phyloP scores from a whole-genome alignment of 768 basidiomycete genomes.

The Naganishia vaughanmartiniae region DNA sequence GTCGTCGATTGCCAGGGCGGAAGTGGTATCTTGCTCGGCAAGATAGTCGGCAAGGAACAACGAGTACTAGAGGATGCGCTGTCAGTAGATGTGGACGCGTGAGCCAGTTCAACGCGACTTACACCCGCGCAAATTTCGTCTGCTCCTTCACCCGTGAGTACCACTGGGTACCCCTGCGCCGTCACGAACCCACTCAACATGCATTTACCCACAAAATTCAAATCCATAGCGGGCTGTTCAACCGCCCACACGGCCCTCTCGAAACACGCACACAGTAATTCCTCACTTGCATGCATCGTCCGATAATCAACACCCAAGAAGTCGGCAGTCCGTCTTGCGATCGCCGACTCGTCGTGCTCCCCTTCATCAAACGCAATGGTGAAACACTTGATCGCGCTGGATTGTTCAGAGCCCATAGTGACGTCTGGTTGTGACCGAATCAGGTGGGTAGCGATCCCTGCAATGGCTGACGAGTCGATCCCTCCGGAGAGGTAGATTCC shows the following conservation, averaged over 20 bases:
- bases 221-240: slow-evolving; percentile 43
- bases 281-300: slow-evolving; percentile 37
- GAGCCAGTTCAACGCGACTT: background rate
- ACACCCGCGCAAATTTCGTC: slow-evolving; percentile 45
- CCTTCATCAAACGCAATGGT: slow-evolving; percentile 40
- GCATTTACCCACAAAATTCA: slow-evolving; percentile 45
- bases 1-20: slow-evolving; percentile 19
- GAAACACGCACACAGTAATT: slow-evolving; percentile 38
- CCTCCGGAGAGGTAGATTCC: slow-evolving; percentile 47
- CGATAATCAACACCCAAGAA: slow-evolving; percentile 40
- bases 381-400: slow-evolving; percentile 36
- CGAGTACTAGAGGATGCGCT: slow-evolving; percentile 30
- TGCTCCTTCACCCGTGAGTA: slow-evolving; percentile 47
- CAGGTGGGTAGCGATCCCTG: slow-evolving; percentile 43
- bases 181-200: slow-evolving; percentile 39
- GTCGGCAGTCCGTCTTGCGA: slow-evolving; percentile 42
- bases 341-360: slow-evolving; percentile 35
- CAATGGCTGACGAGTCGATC: slow-evolving; percentile 42
- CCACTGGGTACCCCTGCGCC: slow-evolving; percentile 44
- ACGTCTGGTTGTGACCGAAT: slow-evolving; percentile 30
- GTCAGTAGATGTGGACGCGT: background rate
- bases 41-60: slow-evolving; percentile 43
- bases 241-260: slow-evolving; percentile 43
- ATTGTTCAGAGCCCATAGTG: slow-evolving; percentile 36
- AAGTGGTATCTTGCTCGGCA: slow-evolving; percentile 30